Percentiles rank a stretch among this genome's conserved stretches.
Evolutionary conservation across 1,284 basidiomycete genomes (phyloP).

Genomic region (Ustilago crameri): DNA sequence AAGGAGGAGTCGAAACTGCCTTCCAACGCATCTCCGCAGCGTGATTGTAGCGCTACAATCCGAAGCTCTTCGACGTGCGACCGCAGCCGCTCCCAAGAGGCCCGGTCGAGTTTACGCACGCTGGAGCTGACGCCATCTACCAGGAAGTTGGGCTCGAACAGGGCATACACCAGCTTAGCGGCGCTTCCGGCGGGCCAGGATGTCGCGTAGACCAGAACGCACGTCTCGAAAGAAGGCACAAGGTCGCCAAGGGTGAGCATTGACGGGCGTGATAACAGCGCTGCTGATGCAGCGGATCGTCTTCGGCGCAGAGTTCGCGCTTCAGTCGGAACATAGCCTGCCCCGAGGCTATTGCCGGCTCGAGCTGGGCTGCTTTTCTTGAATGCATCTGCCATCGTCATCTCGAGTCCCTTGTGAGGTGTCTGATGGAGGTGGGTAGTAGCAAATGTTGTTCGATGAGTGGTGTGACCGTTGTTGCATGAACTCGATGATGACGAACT

Average conservation of each 20-base stretch:
- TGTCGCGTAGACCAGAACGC: conserved; percentile 40
- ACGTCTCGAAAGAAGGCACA: conserved; percentile 39
- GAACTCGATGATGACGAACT: too few relatives aligned
- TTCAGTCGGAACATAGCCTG: background rate
- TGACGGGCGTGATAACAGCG: conserved; percentile 44
- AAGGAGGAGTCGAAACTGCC: background rate
- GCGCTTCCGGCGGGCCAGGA: background rate
- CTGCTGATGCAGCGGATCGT: conserved; percentile 45
- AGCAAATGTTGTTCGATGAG: too few relatives aligned
- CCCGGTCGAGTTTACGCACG: conserved; percentile 35
- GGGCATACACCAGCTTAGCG: conserved; percentile 26
- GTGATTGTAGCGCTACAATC: conserved; percentile 35
- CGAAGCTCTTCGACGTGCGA: conserved; percentile 47
- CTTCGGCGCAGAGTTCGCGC: conserved; percentile 32
- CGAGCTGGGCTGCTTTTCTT: background rate
- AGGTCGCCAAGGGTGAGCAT: conserved; percentile 31
- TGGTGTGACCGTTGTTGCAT: too few relatives aligned
- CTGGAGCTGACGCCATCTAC: conserved; percentile 15
- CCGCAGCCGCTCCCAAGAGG: conserved; percentile 40
- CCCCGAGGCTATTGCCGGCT: background rate
- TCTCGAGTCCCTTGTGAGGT: background rate
- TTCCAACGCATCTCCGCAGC: background rate
- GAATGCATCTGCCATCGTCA: conserved; percentile 2
- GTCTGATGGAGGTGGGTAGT: background rate
- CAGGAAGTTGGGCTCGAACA: conserved; percentile 53